phyloP scores from a whole-genome alignment of 345 rosid genomes.

The Barbarea vulgaris region DNA sequence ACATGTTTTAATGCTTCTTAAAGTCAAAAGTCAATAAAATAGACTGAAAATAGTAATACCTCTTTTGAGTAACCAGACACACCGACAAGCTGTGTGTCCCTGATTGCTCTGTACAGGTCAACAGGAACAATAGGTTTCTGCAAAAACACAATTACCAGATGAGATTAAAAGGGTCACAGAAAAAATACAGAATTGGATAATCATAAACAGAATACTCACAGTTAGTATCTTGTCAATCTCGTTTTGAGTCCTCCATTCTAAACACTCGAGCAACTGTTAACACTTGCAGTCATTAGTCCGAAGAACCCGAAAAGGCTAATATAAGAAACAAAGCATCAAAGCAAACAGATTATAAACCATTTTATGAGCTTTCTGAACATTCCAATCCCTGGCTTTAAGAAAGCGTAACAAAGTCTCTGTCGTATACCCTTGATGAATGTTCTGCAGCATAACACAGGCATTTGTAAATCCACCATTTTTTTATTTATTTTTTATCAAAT shows the following conservation, averaged over 20 bases:
- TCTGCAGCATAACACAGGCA: conserved; percentile 50
- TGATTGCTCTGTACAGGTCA: conserved; percentile 78
- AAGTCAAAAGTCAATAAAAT: conserved; percentile 4
- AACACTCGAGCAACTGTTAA: conserved; percentile 74
- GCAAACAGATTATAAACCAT: conserved; percentile 55
- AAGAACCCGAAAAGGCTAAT: background rate
- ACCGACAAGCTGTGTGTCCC: conserved; percentile 93
- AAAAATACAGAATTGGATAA: background rate
- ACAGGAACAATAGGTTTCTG: conserved; percentile 89
- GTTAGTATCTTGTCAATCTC: conserved; percentile 74
- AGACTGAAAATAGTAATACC: conserved; percentile 50
- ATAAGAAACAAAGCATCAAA: conserved; percentile 13
- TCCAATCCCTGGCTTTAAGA: conserved; percentile 92
- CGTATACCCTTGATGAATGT: conserved; percentile 84
- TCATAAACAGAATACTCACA: conserved; percentile 44
- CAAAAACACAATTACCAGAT: background rate
- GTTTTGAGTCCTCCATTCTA: conserved; percentile 83
- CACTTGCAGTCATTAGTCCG: conserved; percentile 35
- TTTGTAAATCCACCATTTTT: conserved; percentile 4
- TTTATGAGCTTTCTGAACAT: conserved; percentile 80
- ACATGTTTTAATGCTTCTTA: background rate
- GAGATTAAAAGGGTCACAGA: conserved; percentile 2
- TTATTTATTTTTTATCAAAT: too few species aligned
- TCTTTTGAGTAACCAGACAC: conserved; percentile 88
- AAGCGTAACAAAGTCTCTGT: conserved; percentile 72